phyloP scores from a whole-genome alignment of 148 eudicot genomes.

The Rhododendron mucronatum region DNA sequence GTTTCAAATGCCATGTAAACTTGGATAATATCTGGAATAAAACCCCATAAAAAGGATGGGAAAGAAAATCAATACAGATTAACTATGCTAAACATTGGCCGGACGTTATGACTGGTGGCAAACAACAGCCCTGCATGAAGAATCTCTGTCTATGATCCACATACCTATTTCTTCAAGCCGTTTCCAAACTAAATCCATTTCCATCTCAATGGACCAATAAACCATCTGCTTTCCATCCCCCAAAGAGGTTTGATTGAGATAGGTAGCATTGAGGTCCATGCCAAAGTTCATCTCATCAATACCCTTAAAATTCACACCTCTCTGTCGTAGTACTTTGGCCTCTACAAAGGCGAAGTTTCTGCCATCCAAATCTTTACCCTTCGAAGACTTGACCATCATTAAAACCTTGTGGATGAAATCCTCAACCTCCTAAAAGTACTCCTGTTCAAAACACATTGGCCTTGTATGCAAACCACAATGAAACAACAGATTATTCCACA shows the following conservation, averaged over 20 bases:
- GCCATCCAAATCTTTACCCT: conserved; percentile 22
- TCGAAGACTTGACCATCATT: conserved; percentile 16
- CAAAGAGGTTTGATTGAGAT: conserved; percentile 29
- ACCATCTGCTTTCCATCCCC: conserved; percentile 34
- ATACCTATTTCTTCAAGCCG: conserved; percentile 44
- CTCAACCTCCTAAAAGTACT: conserved; percentile 17
- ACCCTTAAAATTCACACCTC: conserved; percentile 27
- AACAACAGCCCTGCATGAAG: conserved; percentile 67
- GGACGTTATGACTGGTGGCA: conserved; percentile 56
- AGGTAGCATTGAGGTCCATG: conserved; percentile 26
- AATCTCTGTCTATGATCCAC: conserved; percentile 70
- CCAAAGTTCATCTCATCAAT: conserved; percentile 36
- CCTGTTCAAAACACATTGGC: too few relatives aligned
- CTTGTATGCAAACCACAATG: too few relatives aligned
- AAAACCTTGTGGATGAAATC: conserved; percentile 28
- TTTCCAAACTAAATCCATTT: conserved; percentile 33
- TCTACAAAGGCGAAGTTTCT: conserved; percentile 31
- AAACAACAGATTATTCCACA: too few relatives aligned
- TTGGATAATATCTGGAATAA: neutral
- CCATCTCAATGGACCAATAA: conserved; percentile 53
- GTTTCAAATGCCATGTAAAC: neutral
- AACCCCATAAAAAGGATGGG: neutral
- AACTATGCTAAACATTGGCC: neutral
- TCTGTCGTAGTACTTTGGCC: conserved; percentile 32
- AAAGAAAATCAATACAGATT: neutral